phyloP scores from a whole-genome alignment of 2,329 filamentous ascomycete genomes.

The Helicocarpus griseus region DNA sequence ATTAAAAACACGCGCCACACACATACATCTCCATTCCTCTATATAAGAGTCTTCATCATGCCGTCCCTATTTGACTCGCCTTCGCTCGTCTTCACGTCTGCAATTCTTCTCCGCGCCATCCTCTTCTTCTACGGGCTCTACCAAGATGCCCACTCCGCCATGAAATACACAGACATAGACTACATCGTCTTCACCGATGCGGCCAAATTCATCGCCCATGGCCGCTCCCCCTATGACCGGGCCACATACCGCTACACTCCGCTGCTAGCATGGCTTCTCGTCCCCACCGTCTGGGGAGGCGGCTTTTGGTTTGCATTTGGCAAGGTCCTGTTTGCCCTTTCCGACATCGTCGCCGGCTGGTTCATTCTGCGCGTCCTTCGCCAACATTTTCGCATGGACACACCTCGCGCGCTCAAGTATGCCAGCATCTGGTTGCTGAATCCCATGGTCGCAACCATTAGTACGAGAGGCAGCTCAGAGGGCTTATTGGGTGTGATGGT shows the following conservation, averaged over 20 bases:
- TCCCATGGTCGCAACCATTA: constrained; percentile 96
- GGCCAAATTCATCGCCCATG: constrained; percentile 61
- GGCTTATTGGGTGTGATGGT: constrained; percentile 80
- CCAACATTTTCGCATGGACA: constrained; percentile 35
- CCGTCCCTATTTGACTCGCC: constrained; percentile 8
- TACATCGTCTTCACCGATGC: constrained; percentile 98
- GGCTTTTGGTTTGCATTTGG: constrained; percentile 67
- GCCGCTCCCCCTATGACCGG: constrained; percentile 68
- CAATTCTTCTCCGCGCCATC: constrained; percentile 54
- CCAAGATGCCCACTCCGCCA: constrained; percentile 81
- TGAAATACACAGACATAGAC: constrained; percentile 99
- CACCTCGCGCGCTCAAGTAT: constrained; percentile 57
- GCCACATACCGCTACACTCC: constrained; percentile 98
- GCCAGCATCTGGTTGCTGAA: constrained; percentile 89
- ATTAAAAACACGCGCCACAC: not conserved
- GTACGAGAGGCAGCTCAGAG: constrained; percentile 87
- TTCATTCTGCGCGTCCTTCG: constrained; percentile 53
- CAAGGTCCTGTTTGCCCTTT: constrained; percentile 73
- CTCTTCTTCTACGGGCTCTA: constrained; percentile 83
- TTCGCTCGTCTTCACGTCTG: constrained; percentile 25
- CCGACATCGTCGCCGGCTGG: constrained; percentile 78
- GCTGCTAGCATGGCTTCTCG: constrained; percentile 78
- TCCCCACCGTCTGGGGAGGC: constrained; percentile 58
- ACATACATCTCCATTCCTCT: not conserved
- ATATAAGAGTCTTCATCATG: not conserved